phyloP scores from a whole-genome alignment of 164 flowering plant species.

The Malania oleifera region DNA sequence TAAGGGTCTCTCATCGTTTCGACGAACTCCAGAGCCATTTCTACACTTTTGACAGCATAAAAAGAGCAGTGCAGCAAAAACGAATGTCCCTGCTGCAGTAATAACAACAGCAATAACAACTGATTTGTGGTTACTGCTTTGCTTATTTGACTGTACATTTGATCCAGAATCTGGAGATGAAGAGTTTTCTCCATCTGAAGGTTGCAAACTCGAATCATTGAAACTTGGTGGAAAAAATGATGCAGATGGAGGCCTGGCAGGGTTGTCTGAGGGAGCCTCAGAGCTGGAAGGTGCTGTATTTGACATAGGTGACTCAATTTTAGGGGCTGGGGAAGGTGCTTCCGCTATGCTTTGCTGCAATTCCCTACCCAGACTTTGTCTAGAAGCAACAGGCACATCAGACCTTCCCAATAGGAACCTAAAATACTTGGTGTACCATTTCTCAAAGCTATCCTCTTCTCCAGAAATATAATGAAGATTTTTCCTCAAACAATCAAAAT shows the following conservation, averaged over 20 bases:
- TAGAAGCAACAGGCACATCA: slow-evolving; percentile 20
- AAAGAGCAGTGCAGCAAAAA: slow-evolving; percentile 44
- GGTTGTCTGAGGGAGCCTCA: slow-evolving; percentile 17
- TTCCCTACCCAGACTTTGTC: slow-evolving; percentile 27
- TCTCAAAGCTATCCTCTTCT: slow-evolving; percentile 32
- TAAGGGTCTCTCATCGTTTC: slow-evolving; percentile 87
- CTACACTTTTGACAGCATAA: slow-evolving; percentile 43
- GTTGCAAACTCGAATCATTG: slow-evolving; percentile 12
- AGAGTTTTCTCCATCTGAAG: slow-evolving; percentile 18
- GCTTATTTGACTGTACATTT: slow-evolving; percentile 10
- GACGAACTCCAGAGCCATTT: slow-evolving; percentile 25
- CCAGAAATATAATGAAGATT: slow-evolving; percentile 31
- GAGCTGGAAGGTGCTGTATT: slow-evolving; percentile 23
- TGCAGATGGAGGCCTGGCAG: slow-evolving; percentile 9
- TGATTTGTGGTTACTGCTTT: slow-evolving; percentile 18
- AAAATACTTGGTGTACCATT: slow-evolving; percentile 33
- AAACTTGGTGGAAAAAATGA: slow-evolving; percentile 27
- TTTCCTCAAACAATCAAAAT: slow-evolving; percentile 49
- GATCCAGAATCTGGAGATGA: slow-evolving; percentile 25
- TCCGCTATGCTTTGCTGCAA: slow-evolving; percentile 16
- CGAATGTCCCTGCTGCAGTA: slow-evolving; percentile 65
- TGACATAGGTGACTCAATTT: slow-evolving; percentile 16
- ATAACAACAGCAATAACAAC: slow-evolving; percentile 58
- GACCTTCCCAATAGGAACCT: slow-evolving; percentile 19
- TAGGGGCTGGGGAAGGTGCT: slow-evolving; percentile 34